A percentile compares a stretch with the other conserved stretches of the same genome.
phyloP scores from a whole-genome alignment of 1,139 yeast genomes.

The Yamadazyma taylorii region DNA sequence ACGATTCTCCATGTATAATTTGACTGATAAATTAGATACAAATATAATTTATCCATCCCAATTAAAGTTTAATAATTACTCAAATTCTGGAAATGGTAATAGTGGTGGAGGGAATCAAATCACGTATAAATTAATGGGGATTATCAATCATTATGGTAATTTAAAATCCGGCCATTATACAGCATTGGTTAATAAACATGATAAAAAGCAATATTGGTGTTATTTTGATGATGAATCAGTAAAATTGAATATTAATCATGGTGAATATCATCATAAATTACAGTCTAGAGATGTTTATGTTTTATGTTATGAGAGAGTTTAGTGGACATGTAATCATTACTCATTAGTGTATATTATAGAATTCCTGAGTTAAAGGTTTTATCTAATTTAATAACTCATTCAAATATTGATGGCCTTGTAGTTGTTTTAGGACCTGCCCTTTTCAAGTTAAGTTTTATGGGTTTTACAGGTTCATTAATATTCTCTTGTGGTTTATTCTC shows the following conservation, averaged over 20 bases:
- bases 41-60: conserved; percentile 53
- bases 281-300: conserved; percentile 68
- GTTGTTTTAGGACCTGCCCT: not conserved
- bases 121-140: conserved; percentile 56
- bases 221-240: conserved; percentile 71
- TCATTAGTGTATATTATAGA: conserved; percentile 3
- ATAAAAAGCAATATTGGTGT: conserved; percentile 52
- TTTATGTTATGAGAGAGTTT: conserved; percentile 61
- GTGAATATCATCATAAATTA: conserved; percentile 41
- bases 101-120: conserved; percentile 36
- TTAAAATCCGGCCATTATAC: conserved; percentile 77
- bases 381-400: not conserved
- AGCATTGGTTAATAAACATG: conserved; percentile 57
- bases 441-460: not conserved
- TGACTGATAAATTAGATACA: conserved; percentile 56
- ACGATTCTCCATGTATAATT: conserved; percentile 53
- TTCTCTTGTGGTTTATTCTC: too few relatives aligned
- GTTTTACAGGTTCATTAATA: not conserved
- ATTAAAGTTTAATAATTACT: conserved; percentile 43
- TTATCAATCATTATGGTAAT: conserved; percentile 71
- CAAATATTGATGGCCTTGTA: not conserved
- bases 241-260: conserved; percentile 47
- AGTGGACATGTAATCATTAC: conserved; percentile 2
- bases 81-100: conserved; percentile 13
- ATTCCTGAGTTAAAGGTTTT: not conserved